These are phyloP conservation scores for Komagataea norvegica DNA, from an alignment of 1,139 yeast species.

Conservation along the genomic window DNA sequence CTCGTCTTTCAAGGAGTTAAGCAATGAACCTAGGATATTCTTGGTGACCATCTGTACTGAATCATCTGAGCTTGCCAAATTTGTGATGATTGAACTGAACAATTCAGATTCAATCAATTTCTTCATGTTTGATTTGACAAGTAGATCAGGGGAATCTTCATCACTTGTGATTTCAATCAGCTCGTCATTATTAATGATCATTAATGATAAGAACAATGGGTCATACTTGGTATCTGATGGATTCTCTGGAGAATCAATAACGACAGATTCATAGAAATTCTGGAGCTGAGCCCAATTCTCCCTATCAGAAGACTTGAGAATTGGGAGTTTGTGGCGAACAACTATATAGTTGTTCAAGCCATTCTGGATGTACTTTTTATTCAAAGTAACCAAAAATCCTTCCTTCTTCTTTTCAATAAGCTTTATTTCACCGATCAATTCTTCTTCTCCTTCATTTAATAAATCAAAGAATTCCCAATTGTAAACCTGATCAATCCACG, in stretches of 20 bases:
- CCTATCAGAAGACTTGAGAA: slow-evolving; percentile 5
- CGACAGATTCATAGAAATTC: slow-evolving; percentile 26
- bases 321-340: slow-evolving; percentile 23
- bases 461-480: slow-evolving; percentile 63
- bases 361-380: slow-evolving; percentile 46
- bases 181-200: slow-evolving; percentile 59
- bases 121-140: slow-evolving; percentile 46
- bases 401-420: slow-evolving; percentile 45
- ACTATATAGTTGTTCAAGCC: slow-evolving; percentile 39
- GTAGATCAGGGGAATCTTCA: slow-evolving; percentile 26
- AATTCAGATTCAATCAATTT: slow-evolving; percentile 55
- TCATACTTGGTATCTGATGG: slow-evolving; percentile 43
- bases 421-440: slow-evolving; percentile 39
- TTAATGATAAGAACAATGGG: slow-evolving; percentile 53
- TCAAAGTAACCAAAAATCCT: slow-evolving; percentile 52
- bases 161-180: slow-evolving; percentile 37
- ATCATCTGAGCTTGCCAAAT: slow-evolving; percentile 51
- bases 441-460: slow-evolving; percentile 37
- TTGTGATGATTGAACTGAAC: slow-evolving; percentile 52
- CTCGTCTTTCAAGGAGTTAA: slow-evolving; percentile 32
- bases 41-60: slow-evolving; percentile 44
- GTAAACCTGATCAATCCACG: slow-evolving; percentile 58
- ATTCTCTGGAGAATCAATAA: slow-evolving; percentile 11
- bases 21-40: slow-evolving; percentile 40
- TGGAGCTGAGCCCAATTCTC: slow-evolving; percentile 27